These are phyloP conservation scores for Glycyrrhiza uralensis DNA, from an alignment of 306 rosid genomes.

Conservation along the genomic window DNA sequence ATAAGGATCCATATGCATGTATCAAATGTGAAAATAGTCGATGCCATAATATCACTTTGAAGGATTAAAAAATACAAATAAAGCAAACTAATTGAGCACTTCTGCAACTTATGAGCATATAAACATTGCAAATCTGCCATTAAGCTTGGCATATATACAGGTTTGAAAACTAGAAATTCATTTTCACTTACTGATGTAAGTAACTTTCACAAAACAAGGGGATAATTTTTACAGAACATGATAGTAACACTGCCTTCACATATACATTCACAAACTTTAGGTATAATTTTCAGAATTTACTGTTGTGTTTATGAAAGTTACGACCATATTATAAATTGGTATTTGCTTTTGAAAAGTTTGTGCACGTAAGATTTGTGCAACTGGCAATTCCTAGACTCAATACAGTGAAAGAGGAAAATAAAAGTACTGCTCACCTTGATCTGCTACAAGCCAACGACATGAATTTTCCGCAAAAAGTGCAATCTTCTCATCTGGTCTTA, in stretches of 20 bases:
- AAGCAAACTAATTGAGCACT: background rate
- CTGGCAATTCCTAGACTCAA: background rate
- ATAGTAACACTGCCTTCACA: background rate
- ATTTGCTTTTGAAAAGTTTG: background rate
- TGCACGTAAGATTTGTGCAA: slow-evolving; percentile 9
- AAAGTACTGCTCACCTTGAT: slow-evolving; percentile 63
- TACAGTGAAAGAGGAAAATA: background rate
- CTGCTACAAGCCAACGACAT: slow-evolving; percentile 88
- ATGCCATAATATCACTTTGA: background rate
- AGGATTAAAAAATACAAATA: background rate
- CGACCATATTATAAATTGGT: background rate
- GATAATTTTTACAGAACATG: background rate
- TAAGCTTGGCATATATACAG: background rate
- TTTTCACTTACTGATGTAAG: slow-evolving; percentile 1
- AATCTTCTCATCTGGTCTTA: slow-evolving; percentile 75
- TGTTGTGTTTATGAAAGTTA: background rate
- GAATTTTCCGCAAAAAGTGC: slow-evolving; percentile 92
- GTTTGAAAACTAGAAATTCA: background rate
- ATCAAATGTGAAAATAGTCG: background rate
- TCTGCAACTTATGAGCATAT: background rate
- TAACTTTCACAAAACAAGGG: background rate
- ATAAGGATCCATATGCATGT: background rate
- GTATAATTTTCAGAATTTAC: background rate
- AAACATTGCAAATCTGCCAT: background rate
- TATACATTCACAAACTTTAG: background rate